Conservation (phyloP, 495 filamentous ascomycete genomes). For the Hyaloscypha bicolor region DNA sequence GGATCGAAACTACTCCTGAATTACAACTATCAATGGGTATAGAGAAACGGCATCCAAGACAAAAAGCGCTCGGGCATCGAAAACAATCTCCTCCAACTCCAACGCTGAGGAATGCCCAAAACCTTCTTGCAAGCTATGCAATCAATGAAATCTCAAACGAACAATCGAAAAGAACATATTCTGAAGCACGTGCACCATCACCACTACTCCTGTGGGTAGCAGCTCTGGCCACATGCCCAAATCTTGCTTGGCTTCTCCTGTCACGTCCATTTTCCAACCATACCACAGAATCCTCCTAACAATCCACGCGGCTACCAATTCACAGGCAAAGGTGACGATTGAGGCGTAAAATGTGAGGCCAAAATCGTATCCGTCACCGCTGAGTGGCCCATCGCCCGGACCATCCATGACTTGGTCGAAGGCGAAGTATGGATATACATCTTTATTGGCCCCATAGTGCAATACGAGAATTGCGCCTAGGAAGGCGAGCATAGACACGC, state of each 20-base stretch:
- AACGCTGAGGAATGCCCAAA: constrained; percentile 1
- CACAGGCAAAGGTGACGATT: constrained; percentile 62
- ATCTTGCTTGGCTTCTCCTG: constrained; percentile 60
- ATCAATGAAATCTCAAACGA: constrained; percentile 56
- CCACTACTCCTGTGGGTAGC: constrained; percentile 60
- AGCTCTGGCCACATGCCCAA: constrained; percentile 62
- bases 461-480: constrained; percentile 60
- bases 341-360: constrained; percentile 60
- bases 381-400: constrained; percentile 20
- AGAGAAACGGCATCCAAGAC: constrained; percentile 5
- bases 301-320: constrained; percentile 57
- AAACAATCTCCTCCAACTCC: constrained; percentile 13
- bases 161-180: constrained; percentile 70
- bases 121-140: constrained; percentile 6
- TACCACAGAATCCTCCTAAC: constrained; percentile 54
- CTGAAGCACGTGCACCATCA: constrained; percentile 65
- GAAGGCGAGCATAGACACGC: constrained; percentile 66
- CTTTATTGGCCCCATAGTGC: constrained; percentile 63
- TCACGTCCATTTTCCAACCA: constrained; percentile 58
- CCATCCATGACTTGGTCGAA: constrained; percentile 44
- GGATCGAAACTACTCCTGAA: neutral
- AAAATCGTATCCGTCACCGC: constrained; percentile 53
- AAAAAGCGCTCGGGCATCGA: neutral
- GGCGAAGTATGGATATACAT: constrained; percentile 61
- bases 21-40: neutral